phyloP scores from a whole-genome alignment of 148 eudicot species.

The Chenopodium formosanum region DNA sequence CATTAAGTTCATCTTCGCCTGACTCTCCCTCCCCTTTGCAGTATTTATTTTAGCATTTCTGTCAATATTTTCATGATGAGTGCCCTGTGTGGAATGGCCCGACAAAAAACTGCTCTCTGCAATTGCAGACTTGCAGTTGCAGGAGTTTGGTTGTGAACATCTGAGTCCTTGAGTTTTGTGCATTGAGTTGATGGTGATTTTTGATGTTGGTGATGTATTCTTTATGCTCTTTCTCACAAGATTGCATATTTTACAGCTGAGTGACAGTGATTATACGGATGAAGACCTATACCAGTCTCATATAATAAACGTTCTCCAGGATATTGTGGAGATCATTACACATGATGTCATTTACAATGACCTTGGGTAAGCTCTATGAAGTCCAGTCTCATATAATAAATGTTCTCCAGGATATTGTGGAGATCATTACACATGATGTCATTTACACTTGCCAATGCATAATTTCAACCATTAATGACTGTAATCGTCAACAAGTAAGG shows the following conservation, averaged over 20 bases:
- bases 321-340: slow-evolving; percentile 82
- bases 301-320: slow-evolving; percentile 84
- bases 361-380: slow-evolving; percentile 49
- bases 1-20: slow-evolving; percentile 14
- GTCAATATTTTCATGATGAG: not conserved
- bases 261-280: slow-evolving; percentile 55
- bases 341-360: slow-evolving; percentile 75
- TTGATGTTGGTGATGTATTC: not conserved
- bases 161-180: not conserved
- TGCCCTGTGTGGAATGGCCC: not conserved
- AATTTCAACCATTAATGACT: too few relatives aligned
- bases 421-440: slow-evolving; percentile 78
- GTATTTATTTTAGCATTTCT: not conserved
- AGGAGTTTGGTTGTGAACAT: not conserved
- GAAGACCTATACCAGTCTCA: slow-evolving; percentile 56
- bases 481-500: too few relatives aligned
- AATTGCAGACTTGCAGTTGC: not conserved
- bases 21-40: not conserved
- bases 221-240: slow-evolving; percentile 16
- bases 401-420: slow-evolving; percentile 89
- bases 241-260: slow-evolving; percentile 44
- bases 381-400: slow-evolving; percentile 59
- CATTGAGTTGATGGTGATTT: slow-evolving; percentile 7
- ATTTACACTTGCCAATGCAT: slow-evolving; percentile 20
- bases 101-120: slow-evolving; percentile 6